phyloP scores from a whole-genome alignment of 2,329 filamentous ascomycete genomes.

The Penicillium aurantiogriseum region DNA sequence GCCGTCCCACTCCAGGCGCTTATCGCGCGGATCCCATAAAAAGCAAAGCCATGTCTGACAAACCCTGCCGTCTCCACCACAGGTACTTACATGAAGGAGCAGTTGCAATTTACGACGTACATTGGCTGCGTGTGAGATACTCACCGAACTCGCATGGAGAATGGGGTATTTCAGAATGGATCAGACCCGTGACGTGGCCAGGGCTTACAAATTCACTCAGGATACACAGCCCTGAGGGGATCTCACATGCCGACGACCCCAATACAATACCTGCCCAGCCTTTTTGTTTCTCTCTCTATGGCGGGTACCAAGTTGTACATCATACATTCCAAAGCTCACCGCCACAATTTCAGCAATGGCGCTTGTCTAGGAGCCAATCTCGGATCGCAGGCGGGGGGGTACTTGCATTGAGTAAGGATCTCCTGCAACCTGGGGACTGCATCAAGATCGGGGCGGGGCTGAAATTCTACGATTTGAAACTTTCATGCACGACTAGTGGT shows the following conservation, averaged over 20 bases:
- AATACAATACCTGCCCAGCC: neutral
- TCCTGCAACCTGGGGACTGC: neutral
- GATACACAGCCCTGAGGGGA: neutral
- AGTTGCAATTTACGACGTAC: neutral
- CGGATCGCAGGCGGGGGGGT: neutral
- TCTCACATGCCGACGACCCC: conserved; percentile 1
- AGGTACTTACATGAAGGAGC: neutral
- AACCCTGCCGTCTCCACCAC: neutral
- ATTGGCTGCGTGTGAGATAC: neutral
- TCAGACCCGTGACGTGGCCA: neutral
- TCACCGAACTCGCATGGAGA: neutral
- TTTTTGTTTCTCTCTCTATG: neutral
- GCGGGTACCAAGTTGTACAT: neutral
- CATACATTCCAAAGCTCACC: conserved; percentile 1
- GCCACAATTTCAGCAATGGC: neutral
- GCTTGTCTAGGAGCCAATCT: conserved; percentile 4
- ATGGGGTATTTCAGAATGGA: neutral
- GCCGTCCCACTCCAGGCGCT: conserved; percentile 2
- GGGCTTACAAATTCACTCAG: neutral
- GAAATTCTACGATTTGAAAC: conserved; percentile 2
- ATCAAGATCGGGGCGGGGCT: neutral
- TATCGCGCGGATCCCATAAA: conserved; percentile 4
- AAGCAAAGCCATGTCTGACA: neutral
- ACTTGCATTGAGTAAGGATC: conserved; percentile 3
- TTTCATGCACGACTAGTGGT: conserved; percentile 3